Evolutionary conservation across 2,329 filamentous ascomycete species (phyloP).

Genomic region (Diaporthe sp.): DNA sequence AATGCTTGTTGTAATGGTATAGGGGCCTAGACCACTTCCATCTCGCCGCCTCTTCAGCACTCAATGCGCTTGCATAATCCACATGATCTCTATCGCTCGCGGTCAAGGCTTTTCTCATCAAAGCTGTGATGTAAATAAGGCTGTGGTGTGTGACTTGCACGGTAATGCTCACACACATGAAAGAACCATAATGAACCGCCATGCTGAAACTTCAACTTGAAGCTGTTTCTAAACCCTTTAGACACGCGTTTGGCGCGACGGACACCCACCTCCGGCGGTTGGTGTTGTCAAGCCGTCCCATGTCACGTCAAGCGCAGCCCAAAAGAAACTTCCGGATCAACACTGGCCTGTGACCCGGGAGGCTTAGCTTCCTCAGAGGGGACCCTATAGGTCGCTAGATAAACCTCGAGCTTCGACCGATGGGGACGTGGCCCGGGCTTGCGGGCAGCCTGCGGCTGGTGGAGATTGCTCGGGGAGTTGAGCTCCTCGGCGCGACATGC

Average conservation of each 20-base stretch:
- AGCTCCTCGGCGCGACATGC: not conserved
- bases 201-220: constrained; percentile 26
- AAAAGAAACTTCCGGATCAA: constrained; percentile 18
- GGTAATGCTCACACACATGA: not conserved
- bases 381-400: constrained; percentile 9
- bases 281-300: not conserved
- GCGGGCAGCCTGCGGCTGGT: not conserved
- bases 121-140: too few relatives aligned
- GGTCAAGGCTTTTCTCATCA: not conserved
- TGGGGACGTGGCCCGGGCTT: constrained; percentile 19
- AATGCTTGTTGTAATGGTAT: too few relatives aligned
- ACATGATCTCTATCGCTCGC: not conserved
- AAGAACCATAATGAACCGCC: not conserved
- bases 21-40: not conserved
- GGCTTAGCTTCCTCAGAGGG: constrained; percentile 7
- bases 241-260: constrained; percentile 21
- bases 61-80: not conserved
- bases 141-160: not conserved
- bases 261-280: not conserved
- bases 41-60: not conserved
- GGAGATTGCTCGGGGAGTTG: constrained; percentile 27
- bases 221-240: constrained; percentile 19
- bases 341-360: constrained; percentile 19
- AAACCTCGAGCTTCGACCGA: constrained; percentile 14
- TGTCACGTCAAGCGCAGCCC: not conserved